These are phyloP conservation scores for Capsicum chinense DNA, from an alignment of 257 asterid genomes.

Conservation along the genomic window DNA sequence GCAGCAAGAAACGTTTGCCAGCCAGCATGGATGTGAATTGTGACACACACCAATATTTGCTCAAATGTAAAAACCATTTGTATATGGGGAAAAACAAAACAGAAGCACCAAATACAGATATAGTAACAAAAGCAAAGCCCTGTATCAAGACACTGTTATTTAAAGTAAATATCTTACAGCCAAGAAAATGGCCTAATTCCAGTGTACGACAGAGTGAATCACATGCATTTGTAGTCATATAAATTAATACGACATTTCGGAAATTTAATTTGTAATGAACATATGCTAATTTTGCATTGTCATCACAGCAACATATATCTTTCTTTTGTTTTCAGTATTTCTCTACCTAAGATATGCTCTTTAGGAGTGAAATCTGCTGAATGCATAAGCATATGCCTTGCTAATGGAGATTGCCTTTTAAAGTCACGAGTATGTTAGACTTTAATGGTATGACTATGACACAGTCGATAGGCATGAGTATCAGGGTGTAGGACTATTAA, in stretches of 20 bases:
- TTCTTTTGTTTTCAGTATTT: too few relatives aligned
- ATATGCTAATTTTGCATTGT: not conserved
- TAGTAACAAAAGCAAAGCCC: not conserved
- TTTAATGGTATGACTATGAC: not conserved
- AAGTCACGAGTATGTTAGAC: not conserved
- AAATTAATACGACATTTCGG: not conserved
- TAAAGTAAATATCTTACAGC: not conserved
- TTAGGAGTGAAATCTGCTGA: not conserved
- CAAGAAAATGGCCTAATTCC: slow-evolving; percentile 8
- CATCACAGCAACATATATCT: not conserved
- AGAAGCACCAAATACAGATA: not conserved
- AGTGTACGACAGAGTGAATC: not conserved
- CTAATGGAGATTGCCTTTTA: not conserved
- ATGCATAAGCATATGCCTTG: not conserved
- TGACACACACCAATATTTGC: not conserved
- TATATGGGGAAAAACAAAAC: not conserved
- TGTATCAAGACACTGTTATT: slow-evolving; percentile 2
- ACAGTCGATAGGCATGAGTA: too few relatives aligned
- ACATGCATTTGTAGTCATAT: not conserved
- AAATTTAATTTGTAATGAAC: not conserved
- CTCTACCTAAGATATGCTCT: not conserved
- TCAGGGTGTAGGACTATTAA: too few relatives aligned
- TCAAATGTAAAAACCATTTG: not conserved
- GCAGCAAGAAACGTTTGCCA: slow-evolving; percentile 3
- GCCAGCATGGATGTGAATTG: not conserved